These are phyloP conservation scores for Dothiorella sarmentorum DNA, from an alignment of 2,329 filamentous ascomycete genomes.

Conservation along the genomic window DNA sequence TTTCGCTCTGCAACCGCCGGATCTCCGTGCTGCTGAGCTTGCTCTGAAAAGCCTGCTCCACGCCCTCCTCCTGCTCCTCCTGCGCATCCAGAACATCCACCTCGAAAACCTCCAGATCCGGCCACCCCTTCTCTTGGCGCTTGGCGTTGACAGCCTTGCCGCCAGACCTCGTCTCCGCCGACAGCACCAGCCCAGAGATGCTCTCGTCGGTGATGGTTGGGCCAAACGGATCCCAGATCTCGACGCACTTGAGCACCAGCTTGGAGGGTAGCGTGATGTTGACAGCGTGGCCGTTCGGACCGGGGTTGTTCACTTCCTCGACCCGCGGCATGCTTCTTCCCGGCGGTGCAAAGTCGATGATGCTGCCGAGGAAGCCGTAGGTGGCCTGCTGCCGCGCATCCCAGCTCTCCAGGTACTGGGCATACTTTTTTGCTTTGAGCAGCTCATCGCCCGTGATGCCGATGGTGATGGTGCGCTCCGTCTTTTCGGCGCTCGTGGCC, in stretches of 20 bases:
- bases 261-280: constrained; percentile 58
- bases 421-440: constrained; percentile 83
- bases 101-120: constrained; percentile 73
- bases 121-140: constrained; percentile 72
- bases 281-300: constrained; percentile 52
- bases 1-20: constrained; percentile 39
- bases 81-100: constrained; percentile 80
- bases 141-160: constrained; percentile 84
- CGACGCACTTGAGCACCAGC: constrained; percentile 71
- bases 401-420: constrained; percentile 79
- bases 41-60: constrained; percentile 62
- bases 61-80: constrained; percentile 46
- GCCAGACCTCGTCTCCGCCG: constrained; percentile 79
- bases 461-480: constrained; percentile 62
- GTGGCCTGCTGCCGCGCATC: constrained; percentile 65
- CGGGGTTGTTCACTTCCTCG: constrained; percentile 46
- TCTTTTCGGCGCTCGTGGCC: constrained; percentile 22
- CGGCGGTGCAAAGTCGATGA: constrained; percentile 57
- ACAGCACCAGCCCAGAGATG: constrained; percentile 80
- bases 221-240: constrained; percentile 84
- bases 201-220: constrained; percentile 80
- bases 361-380: constrained; percentile 64
- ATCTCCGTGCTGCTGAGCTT: constrained; percentile 95
- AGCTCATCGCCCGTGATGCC: constrained; percentile 88
- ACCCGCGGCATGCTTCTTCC: constrained; percentile 40